phyloP scores from a whole-genome alignment of 371 early-diverging fungal species.

The Lichtheimia corymbifera region DNA sequence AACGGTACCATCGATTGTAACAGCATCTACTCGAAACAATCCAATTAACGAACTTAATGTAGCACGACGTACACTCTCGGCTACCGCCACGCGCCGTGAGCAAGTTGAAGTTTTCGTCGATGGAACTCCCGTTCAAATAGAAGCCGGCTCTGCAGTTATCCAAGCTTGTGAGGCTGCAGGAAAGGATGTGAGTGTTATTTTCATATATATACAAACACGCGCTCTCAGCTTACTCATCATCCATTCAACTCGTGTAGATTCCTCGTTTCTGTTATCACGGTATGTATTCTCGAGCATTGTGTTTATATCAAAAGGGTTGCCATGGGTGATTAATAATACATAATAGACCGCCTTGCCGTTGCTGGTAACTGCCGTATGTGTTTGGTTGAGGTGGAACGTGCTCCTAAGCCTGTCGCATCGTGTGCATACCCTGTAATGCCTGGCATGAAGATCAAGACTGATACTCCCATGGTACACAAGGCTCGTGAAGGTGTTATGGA shows the following conservation, averaged over 20 bases:
- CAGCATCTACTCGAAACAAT: neutral
- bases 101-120: conserved; percentile 89
- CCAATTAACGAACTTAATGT: neutral
- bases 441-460: conserved; percentile 96
- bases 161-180: conserved; percentile 96
- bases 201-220: neutral
- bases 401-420: conserved; percentile 95
- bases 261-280: conserved; percentile 98
- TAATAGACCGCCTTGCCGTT: conserved; percentile 81
- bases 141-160: conserved; percentile 92
- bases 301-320: neutral
- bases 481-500: conserved; percentile 99
- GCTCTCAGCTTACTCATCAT: neutral
- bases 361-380: conserved; percentile 99
- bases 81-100: conserved; percentile 53
- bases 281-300: conserved; percentile 13
- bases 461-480: conserved; percentile 93
- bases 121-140: conserved; percentile 88
- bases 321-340: neutral
- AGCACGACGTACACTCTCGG: conserved; percentile 52
- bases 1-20: conserved; percentile 32
- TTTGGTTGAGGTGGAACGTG: conserved; percentile 93
- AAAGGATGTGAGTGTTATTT: conserved; percentile 55
- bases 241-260: conserved; percentile 46
- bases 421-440: conserved; percentile 97